Evolutionary conservation across 73 alveolate species (phyloP).

Genomic region (Stentor roeselii): DNA sequence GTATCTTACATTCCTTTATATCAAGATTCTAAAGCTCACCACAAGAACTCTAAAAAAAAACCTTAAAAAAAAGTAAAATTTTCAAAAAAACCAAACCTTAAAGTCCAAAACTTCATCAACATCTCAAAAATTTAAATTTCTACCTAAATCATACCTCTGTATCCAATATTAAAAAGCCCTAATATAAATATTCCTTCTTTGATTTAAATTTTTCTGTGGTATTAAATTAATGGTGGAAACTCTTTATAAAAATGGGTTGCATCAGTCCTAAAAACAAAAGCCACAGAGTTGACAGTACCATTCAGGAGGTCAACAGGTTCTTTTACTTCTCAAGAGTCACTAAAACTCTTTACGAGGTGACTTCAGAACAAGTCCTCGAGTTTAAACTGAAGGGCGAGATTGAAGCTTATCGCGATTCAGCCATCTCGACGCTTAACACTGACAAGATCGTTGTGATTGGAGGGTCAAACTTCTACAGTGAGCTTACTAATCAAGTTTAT

Average conservation of each 20-base stretch:
- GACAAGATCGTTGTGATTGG: not conserved
- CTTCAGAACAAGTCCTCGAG: not conserved
- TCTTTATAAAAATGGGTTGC: not conserved
- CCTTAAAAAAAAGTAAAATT: too few relatives aligned
- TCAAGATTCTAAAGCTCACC: too few relatives aligned
- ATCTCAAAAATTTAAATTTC: too few relatives aligned
- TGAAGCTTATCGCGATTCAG: not conserved
- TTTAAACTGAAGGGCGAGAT: not conserved
- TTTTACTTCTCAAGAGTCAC: not conserved
- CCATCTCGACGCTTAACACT: not conserved
- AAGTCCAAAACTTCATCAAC: too few relatives aligned
- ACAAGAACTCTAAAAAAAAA: too few relatives aligned
- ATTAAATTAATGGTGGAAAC: not conserved
- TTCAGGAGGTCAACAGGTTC: not conserved
- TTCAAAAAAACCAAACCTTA: too few relatives aligned
- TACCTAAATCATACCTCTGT: too few relatives aligned
- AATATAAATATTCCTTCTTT: too few relatives aligned
- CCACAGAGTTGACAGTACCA: not conserved
- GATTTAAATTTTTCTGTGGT: not conserved
- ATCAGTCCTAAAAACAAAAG: not conserved
- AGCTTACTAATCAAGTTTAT: not conserved
- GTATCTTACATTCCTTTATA: too few relatives aligned
- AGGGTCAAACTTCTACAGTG: not conserved
- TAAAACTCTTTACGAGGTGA: not conserved
- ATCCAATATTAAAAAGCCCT: too few relatives aligned